Percentiles rank a stretch among this genome's conserved stretches.
phyloP scores from a whole-genome alignment of 1,139 yeast species.

The Barnettozyma hawaiiensis region DNA sequence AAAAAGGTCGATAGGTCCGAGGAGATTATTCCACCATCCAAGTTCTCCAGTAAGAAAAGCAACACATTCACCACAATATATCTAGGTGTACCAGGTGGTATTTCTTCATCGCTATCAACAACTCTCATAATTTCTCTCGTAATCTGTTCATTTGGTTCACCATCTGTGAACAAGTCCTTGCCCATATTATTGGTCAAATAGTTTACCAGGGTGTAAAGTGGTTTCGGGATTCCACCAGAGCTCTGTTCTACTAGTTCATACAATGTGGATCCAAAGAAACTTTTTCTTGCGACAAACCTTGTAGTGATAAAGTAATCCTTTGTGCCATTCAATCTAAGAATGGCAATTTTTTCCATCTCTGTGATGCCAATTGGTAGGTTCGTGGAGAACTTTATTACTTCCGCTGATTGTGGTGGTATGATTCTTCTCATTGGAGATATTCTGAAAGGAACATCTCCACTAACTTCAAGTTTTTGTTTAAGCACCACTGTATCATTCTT shows the following conservation, averaged over 20 bases:
- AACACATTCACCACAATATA: conserved; percentile 26
- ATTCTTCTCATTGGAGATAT: conserved; percentile 21
- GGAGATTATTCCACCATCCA: conserved; percentile 38
- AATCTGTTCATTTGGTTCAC: conserved; percentile 15
- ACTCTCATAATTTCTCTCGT: conserved; percentile 22
- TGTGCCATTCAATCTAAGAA: conserved; percentile 25
- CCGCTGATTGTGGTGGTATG: conserved; percentile 25
- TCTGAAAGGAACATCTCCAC: conserved; percentile 2
- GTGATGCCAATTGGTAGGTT: conserved; percentile 26
- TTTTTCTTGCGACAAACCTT: conserved; percentile 20
- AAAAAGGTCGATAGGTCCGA: conserved; percentile 28
- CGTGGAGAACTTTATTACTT: conserved; percentile 18
- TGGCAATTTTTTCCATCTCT: conserved; percentile 22
- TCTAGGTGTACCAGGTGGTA: conserved; percentile 22
- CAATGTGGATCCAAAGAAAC: conserved; percentile 27
- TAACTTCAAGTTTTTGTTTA: conserved; percentile 5
- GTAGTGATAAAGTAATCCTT: conserved; percentile 30
- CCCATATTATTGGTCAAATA: conserved; percentile 24
- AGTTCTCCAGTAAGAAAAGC: conserved; percentile 29
- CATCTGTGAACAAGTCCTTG: conserved; percentile 22
- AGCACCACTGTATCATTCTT: background rate
- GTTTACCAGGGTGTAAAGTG: conserved; percentile 26
- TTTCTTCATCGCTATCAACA: conserved; percentile 23
- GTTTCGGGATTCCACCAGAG: conserved; percentile 27
- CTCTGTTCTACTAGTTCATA: conserved; percentile 23